These are phyloP conservation scores for Cladosporium sp. DNA, from an alignment of 2,329 filamentous ascomycete species.

Conservation along the genomic window DNA sequence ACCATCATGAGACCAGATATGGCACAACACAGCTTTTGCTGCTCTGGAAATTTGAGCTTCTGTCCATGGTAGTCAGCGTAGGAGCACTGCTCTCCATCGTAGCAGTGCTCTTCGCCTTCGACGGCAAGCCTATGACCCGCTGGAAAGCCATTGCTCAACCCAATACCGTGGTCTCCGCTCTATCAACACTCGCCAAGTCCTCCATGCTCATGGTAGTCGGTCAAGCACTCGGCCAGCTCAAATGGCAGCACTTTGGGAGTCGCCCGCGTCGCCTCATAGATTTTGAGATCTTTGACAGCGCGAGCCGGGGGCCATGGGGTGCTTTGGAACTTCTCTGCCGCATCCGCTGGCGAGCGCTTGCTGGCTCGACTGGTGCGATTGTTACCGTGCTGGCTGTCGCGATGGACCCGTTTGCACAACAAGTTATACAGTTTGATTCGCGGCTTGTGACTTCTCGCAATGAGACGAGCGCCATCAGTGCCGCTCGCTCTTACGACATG, in stretches of 20 bases:
- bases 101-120: background rate
- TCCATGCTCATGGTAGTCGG: slow-evolving; percentile 2
- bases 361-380: background rate
- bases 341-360: background rate
- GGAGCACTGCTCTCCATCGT: background rate
- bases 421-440: background rate
- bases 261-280: background rate
- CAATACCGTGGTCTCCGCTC: background rate
- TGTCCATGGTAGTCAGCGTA: slow-evolving; percentile 2
- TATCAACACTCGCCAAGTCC: slow-evolving; percentile 2
- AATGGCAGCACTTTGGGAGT: background rate
- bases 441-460: background rate
- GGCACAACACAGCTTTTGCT: background rate
- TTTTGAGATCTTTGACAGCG: background rate
- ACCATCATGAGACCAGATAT: background rate
- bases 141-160: background rate
- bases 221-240: background rate
- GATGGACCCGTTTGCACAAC: background rate
- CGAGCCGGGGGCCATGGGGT: slow-evolving; percentile 1
- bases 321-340: background rate
- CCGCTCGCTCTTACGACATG: background rate
- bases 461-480: background rate
- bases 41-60: background rate
- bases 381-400: background rate
- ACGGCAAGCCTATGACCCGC: background rate